A percentile compares a stretch with the other conserved stretches of the same genome.
Conservation (phyloP, 2,329 filamentous ascomycete species). For the Ophiostoma australiae region DNA sequence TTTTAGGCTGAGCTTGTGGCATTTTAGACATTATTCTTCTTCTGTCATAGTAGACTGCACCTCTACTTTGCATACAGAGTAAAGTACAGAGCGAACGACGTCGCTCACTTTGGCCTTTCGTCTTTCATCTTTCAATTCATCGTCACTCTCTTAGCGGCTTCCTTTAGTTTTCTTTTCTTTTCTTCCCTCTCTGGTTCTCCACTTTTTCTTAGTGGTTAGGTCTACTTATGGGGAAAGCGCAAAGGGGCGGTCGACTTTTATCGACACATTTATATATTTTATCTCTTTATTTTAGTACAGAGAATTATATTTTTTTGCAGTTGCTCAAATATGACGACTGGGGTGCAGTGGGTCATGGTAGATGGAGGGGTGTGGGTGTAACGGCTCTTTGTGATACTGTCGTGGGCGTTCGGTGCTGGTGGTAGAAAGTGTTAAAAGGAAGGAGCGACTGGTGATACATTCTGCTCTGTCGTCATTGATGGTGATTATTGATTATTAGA, state of each 20-base stretch:
- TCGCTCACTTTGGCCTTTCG: background rate
- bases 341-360: background rate
- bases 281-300: background rate
- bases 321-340: constrained; percentile 10
- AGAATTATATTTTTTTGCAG: background rate
- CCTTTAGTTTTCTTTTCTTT: background rate
- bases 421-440: background rate
- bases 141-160: background rate
- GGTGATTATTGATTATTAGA: background rate
- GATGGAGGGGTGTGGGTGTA: constrained; percentile 15
- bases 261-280: background rate
- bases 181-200: background rate
- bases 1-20: constrained; percentile 7
- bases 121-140: background rate
- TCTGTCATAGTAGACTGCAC: background rate
- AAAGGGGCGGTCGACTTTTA: constrained; percentile 7
- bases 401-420: constrained; percentile 6
- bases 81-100: too few relatives aligned
- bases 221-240: background rate
- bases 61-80: too few relatives aligned
- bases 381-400: constrained; percentile 12
- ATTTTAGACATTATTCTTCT: background rate
- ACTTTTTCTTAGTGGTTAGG: background rate
- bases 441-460: background rate
- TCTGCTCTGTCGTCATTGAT: background rate